Evolutionary conservation across 805 yeast genomes (phyloP).

Genomic region (Dipodascus geniculatus): DNA sequence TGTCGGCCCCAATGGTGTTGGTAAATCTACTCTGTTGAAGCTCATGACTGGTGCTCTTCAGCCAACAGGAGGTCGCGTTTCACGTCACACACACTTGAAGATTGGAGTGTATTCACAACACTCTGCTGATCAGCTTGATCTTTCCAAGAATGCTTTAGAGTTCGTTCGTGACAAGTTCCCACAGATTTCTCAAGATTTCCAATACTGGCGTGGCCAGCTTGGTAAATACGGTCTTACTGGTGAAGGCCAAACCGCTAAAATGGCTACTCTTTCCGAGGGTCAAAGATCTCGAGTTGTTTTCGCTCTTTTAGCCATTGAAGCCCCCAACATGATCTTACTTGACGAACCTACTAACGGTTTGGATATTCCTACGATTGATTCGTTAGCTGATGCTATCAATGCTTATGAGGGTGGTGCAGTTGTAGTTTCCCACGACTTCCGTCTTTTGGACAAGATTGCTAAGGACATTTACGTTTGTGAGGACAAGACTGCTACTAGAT

Average conservation of each 20-base stretch:
- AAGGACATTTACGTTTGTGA: conserved; percentile 96
- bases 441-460: conserved; percentile 92
- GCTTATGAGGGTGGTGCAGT: conserved; percentile 96
- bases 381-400: conserved; percentile 91
- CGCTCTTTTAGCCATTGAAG: conserved; percentile 87
- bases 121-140: conserved; percentile 94
- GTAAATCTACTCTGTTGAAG: conserved; percentile 91
- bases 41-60: conserved; percentile 90
- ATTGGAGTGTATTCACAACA: conserved; percentile 98
- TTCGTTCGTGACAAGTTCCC: conserved; percentile 93
- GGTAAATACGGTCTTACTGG: conserved; percentile 98
- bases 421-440: conserved; percentile 98
- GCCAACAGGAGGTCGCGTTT: conserved; percentile 90
- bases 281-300: conserved; percentile 98
- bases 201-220: conserved; percentile 88
- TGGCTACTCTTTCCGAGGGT: conserved; percentile 98
- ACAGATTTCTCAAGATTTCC: conserved; percentile 88
- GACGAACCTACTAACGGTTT: conserved; percentile 99
- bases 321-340: conserved; percentile 86
- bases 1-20: conserved; percentile 99
- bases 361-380: conserved; percentile 96
- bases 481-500: conserved; percentile 87
- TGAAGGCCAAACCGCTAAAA: conserved; percentile 95
- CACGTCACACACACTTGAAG: conserved; percentile 94
- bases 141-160: conserved; percentile 90